phyloP scores from a whole-genome alignment of 2,329 filamentous ascomycete species.

The Helminthosporium solani region DNA sequence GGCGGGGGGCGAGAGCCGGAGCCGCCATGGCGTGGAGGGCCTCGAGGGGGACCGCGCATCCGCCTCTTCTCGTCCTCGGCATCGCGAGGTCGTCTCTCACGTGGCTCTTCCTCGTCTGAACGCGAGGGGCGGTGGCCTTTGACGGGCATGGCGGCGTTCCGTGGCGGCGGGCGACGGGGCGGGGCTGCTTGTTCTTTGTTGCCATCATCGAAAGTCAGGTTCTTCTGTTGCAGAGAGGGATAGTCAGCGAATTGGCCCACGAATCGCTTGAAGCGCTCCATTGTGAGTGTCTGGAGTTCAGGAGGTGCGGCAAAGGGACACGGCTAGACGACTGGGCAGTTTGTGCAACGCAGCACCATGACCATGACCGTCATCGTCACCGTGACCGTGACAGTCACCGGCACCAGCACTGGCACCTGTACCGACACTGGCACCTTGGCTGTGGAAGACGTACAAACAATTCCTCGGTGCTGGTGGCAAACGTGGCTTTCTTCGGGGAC shows the following conservation, averaged over 20 bases:
- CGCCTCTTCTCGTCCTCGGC: conserved; percentile 1
- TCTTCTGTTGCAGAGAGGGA: conserved; percentile 56
- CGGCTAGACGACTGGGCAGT: conserved; percentile 1
- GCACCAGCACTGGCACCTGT: conserved; percentile 3
- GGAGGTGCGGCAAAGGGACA: neutral
- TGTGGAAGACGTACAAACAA: conserved; percentile 67
- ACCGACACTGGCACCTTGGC: too few relatives aligned
- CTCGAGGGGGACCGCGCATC: conserved; percentile 19
- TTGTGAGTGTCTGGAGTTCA: conserved; percentile 17
- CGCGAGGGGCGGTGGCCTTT: conserved; percentile 61
- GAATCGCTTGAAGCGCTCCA: conserved; percentile 46
- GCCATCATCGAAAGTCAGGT: conserved; percentile 63
- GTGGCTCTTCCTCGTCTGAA: conserved; percentile 61
- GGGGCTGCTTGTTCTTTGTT: conserved; percentile 37
- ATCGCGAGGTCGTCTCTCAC: neutral
- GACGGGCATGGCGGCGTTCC: conserved; percentile 49
- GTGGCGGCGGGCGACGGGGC: conserved; percentile 36
- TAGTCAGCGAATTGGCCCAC: conserved; percentile 46
- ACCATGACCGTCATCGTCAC: neutral
- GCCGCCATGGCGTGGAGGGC: conserved; percentile 39
- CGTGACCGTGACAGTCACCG: conserved; percentile 11
- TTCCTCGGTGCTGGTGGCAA: conserved; percentile 61
- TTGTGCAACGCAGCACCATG: conserved; percentile 22
- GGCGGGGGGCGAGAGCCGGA: conserved; percentile 41
- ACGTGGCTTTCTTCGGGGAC: conserved; percentile 49